Evolutionary conservation across 2,329 filamentous ascomycete species (phyloP).

Genomic region (Alternaria tenuissima): DNA sequence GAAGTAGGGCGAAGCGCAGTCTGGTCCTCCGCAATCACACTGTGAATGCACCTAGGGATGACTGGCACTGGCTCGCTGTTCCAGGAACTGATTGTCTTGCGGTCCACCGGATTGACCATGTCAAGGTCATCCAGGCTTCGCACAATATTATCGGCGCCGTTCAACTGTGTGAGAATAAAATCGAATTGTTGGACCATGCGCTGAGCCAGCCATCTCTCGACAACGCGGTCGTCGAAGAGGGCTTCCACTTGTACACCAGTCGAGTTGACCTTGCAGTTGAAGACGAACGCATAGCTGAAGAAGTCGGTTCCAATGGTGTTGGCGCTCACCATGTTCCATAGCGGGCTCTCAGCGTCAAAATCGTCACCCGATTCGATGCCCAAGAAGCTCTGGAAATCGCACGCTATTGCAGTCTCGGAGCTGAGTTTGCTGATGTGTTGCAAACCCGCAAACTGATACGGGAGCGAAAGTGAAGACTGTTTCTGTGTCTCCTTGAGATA

Average conservation of each 20-base stretch:
- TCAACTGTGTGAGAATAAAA: conserved; percentile 37
- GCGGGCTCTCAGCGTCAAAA: conserved; percentile 36
- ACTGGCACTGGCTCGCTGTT: conserved; percentile 34
- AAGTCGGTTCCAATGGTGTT: conserved; percentile 47
- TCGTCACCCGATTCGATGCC: conserved; percentile 51
- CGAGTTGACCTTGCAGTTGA: conserved; percentile 39
- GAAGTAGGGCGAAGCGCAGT: conserved; percentile 26
- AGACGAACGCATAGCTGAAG: conserved; percentile 48
- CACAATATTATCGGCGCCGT: conserved; percentile 17
- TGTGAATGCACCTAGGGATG: conserved; percentile 41
- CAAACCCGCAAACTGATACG: conserved; percentile 54
- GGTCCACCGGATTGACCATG: conserved; percentile 33
- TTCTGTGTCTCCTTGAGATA: conserved; percentile 42
- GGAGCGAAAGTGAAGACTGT: conserved; percentile 37
- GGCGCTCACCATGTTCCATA: conserved; percentile 45
- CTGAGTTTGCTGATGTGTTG: conserved; percentile 55
- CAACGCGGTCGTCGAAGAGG: conserved; percentile 40
- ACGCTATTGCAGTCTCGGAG: conserved; percentile 53
- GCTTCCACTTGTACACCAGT: conserved; percentile 37
- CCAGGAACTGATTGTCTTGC: conserved; percentile 32
- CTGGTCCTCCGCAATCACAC: conserved; percentile 37
- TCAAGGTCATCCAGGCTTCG: conserved; percentile 27
- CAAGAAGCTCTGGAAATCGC: conserved; percentile 58
- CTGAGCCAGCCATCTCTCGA: conserved; percentile 39
- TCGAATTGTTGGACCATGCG: conserved; percentile 42